These are phyloP conservation scores for Closterium sp. DNA, from an alignment of 139 green algal species.

Conservation along the genomic window DNA sequence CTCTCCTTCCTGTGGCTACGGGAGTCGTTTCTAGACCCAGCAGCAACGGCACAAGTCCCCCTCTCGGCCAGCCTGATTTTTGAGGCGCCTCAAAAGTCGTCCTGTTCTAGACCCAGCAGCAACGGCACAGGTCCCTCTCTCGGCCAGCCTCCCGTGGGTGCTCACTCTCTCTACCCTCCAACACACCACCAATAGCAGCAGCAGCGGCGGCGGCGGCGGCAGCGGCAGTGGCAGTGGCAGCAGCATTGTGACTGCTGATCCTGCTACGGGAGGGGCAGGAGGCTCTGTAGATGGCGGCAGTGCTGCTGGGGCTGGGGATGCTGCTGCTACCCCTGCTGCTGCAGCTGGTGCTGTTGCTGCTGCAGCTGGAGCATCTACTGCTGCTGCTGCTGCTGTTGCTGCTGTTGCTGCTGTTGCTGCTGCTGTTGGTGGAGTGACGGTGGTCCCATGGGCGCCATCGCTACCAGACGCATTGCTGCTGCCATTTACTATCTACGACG, in stretches of 20 bases:
- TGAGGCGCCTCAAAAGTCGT: no score
- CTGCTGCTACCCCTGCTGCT: slow-evolving; percentile 20
- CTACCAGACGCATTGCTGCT: slow-evolving; percentile 33
- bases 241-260: neutral
- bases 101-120: neutral
- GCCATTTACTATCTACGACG: slow-evolving; percentile 47
- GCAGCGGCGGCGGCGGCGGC: neutral
- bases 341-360: slow-evolving; percentile 4
- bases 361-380: neutral
- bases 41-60: neutral
- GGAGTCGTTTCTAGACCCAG: slow-evolving; percentile 16
- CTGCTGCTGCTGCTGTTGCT: slow-evolving; percentile 3
- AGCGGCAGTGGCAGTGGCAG: neutral
- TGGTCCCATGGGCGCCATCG: neutral
- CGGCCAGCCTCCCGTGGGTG: neutral
- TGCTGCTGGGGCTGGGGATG: neutral
- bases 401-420: slow-evolving; percentile 26
- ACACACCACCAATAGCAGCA: neutral
- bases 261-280: no score
- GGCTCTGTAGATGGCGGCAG: slow-evolving; percentile 1
- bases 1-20: slow-evolving; percentile 17
- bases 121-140: neutral
- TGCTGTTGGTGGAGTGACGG: neutral
- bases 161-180: neutral
- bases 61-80: no score